Conservation (phyloP, 177 flowering plant genomes). For the Vitis hybrid region DNA sequence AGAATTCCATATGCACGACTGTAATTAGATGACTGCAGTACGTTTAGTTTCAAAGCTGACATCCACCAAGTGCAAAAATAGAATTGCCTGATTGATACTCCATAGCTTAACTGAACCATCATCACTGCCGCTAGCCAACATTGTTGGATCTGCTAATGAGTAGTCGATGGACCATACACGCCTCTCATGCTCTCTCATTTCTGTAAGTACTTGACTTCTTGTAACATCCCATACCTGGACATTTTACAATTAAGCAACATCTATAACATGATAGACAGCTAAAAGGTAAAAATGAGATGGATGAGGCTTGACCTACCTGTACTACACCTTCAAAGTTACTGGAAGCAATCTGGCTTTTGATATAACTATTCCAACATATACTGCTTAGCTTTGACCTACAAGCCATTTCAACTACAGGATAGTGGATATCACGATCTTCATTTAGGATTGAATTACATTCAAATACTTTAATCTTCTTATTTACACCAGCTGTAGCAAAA, state of each 20-base stretch:
- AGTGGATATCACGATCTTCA: constrained; percentile 82
- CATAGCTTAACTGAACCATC: constrained; percentile 96
- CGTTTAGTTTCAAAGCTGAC: constrained; percentile 94
- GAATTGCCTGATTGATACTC: constrained; percentile 99
- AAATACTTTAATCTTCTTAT: constrained; percentile 92
- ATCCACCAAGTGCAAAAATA: constrained; percentile 90
- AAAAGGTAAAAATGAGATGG: constrained; percentile 6
- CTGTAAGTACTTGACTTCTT: constrained; percentile 64
- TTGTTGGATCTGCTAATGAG: constrained; percentile 85
- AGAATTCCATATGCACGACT: constrained; percentile 19
- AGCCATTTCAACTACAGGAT: constrained; percentile 93
- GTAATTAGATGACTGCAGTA: constrained; percentile 63
- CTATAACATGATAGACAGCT: not conserved
- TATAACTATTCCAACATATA: constrained; percentile 91
- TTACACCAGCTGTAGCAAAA: constrained; percentile 97
- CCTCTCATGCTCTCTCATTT: constrained; percentile 89
- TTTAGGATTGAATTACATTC: constrained; percentile 70
- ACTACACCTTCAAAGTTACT: constrained; percentile 97
- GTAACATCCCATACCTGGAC: constrained; percentile 92
- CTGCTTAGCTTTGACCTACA: constrained; percentile 85
- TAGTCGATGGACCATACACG: constrained; percentile 97
- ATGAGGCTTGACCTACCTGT: constrained; percentile 56
- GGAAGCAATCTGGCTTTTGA: constrained; percentile 96
- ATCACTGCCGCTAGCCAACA: constrained; percentile 96
- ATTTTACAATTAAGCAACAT: constrained; percentile 1